Evolutionary conservation across 2,329 filamentous ascomycete genomes (phyloP), one percentile per base, ranked within the genome.

Genomic region (Neonectria ditissima): DNA sequence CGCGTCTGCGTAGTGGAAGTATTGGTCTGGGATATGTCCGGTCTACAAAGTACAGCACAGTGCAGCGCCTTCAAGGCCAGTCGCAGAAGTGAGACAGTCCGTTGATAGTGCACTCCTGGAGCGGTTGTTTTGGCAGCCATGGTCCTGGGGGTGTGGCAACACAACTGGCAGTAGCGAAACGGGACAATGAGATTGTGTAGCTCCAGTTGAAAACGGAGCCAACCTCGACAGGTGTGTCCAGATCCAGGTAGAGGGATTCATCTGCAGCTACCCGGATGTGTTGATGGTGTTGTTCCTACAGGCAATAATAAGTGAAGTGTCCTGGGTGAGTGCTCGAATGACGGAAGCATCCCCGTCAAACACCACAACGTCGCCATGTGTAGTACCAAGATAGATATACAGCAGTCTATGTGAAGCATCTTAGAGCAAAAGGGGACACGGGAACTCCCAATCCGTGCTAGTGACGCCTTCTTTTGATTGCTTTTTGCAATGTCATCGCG

Each of bases 401-500:
- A 13, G 8, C 10, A 11, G 2, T 32, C 30, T 32, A 32, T 32
- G 30, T 37, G 34, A 37, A 14, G 16, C 34, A 37, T 5, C 34
- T 37, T 7, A 37, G 7, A 16, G 34, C 14, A 37, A 37, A 37
- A 4, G 34, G 7, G 34, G 34, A 37, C n/a, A 6, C 14, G 34
- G 34, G 5, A 37, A n/a, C 6, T 37, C 5, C 5, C n/a, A 20
- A n/a, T 16, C 4, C 10, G 10, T 14, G 28, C n/a, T 9, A 34
- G 30, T 28, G n/a, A 34, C 22, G 47, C 47, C 18, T 6, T n/a
- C 13, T 41, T 32, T 16, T 47, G 44, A 16, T 58, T 51, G 45
- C 16, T 43, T 43, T 32, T 48, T 8, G 26, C 45, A 50, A 51
- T 52, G 57, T 26, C 50, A 51, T 44, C 53, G 50, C 47, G 34